Conservation (phyloP, 306 rosid species). For the Styphnolobium japonicum region DNA sequence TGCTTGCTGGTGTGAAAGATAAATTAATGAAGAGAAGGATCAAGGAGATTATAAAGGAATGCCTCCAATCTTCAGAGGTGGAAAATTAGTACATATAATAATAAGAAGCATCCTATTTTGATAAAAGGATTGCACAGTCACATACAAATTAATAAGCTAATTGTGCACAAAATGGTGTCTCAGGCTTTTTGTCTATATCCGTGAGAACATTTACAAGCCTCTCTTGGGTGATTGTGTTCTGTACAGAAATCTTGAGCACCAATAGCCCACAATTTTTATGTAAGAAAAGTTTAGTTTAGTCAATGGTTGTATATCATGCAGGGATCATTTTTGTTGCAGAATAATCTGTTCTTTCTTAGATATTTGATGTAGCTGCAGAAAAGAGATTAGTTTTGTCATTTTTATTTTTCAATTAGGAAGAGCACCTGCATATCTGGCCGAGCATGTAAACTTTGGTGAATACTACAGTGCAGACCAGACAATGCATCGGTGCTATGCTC, state of each 20-base stretch:
- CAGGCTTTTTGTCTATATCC: neutral
- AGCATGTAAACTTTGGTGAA: neutral
- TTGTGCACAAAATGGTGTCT: neutral
- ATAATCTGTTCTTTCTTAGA: neutral
- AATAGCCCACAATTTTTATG: neutral
- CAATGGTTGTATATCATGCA: neutral
- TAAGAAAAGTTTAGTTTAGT: neutral
- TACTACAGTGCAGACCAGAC: too few species aligned
- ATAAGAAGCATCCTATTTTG: neutral
- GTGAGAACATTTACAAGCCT: neutral
- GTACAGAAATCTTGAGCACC: neutral
- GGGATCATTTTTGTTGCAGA: neutral
- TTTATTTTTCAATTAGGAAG: neutral
- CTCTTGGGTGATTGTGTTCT: neutral
- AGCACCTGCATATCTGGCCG: neutral
- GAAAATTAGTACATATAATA: neutral
- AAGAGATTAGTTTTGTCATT: neutral
- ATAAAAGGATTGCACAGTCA: conserved; percentile 1
- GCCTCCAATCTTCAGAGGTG: conserved; percentile 44
- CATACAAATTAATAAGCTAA: neutral
- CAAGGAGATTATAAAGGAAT: conserved; percentile 68
- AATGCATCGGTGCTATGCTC: too few species aligned
- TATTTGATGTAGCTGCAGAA: neutral
- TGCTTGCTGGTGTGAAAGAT: conserved; percentile 73
- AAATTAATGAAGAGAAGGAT: conserved; percentile 75